phyloP scores from a whole-genome alignment of 495 filamentous ascomycete species.

The Talaromyces nanjingensis region DNA sequence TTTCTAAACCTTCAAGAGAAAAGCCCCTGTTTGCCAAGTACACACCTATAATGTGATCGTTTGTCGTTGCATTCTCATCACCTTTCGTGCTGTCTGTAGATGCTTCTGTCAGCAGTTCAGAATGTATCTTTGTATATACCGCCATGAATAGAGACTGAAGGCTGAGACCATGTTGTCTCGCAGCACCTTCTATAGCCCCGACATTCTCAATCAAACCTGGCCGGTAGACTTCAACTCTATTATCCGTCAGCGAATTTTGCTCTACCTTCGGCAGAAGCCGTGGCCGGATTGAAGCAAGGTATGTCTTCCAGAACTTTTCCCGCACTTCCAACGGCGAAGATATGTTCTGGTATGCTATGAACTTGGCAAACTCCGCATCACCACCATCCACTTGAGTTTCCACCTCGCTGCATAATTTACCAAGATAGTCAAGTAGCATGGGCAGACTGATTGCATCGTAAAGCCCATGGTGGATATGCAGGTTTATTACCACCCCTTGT shows the following conservation, averaged over 20 bases:
- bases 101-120: not conserved
- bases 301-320: slow-evolving; percentile 25
- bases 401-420: slow-evolving; percentile 13
- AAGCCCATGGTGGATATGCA: slow-evolving; percentile 33
- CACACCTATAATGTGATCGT: slow-evolving; percentile 21
- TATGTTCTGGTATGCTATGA: slow-evolving; percentile 24
- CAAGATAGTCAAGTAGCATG: slow-evolving; percentile 18
- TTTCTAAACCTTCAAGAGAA: slow-evolving; percentile 20
- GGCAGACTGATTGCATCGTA: slow-evolving; percentile 30
- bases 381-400: slow-evolving; percentile 1
- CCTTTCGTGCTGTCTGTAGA: not conserved
- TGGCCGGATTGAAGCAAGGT: slow-evolving; percentile 14
- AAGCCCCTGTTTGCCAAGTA: slow-evolving; percentile 31
- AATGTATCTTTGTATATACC: slow-evolving; percentile 26
- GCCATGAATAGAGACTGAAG: slow-evolving; percentile 29
- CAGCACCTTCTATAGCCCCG: slow-evolving; percentile 19
- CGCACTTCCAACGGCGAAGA: slow-evolving; percentile 20
- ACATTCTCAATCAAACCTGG: slow-evolving; percentile 24
- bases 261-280: not conserved
- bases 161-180: slow-evolving; percentile 23
- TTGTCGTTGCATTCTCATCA: slow-evolving; percentile 2
- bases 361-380: slow-evolving; percentile 18
- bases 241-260: not conserved
- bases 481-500: slow-evolving; percentile 16
- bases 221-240: slow-evolving; percentile 17